phyloP scores from a whole-genome alignment of 352 stramenopile genomes.

The Blastocystis sp. region DNA sequence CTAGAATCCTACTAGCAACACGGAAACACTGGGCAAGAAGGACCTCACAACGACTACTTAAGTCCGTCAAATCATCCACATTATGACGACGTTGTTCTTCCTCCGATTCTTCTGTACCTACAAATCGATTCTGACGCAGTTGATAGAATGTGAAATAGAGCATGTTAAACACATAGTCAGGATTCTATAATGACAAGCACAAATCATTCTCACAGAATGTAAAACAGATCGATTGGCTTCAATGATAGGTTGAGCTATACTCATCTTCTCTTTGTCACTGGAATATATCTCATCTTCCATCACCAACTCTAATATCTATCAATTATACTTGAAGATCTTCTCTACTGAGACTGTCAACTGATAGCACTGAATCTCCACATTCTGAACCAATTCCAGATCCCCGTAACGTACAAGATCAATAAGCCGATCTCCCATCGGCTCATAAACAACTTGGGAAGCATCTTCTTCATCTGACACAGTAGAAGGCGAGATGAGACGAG shows the following conservation, averaged over 20 bases:
- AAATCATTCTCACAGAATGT: background rate
- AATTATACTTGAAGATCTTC: background rate
- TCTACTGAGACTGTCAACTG: conserved; percentile 32
- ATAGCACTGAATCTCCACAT: conserved; percentile 54
- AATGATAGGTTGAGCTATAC: conserved; percentile 44
- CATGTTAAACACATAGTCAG: conserved; percentile 49
- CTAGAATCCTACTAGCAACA: background rate
- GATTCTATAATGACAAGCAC: background rate
- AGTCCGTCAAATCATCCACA: conserved; percentile 23
- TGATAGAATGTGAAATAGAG: conserved; percentile 61
- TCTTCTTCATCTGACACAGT: background rate
- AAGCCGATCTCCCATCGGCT: conserved; percentile 20
- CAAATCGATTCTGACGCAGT: background rate
- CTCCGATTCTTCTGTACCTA: background rate
- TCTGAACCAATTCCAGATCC: conserved; percentile 26
- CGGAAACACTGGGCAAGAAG: conserved; percentile 13
- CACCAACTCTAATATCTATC: conserved; percentile 45
- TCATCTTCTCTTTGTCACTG: background rate
- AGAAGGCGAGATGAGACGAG: background rate
- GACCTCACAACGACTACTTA: conserved; percentile 3
- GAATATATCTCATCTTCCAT: background rate
- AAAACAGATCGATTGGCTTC: conserved; percentile 16
- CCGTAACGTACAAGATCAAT: conserved; percentile 32
- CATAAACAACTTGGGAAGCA: background rate
- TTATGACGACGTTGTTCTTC: conserved; percentile 30